Percentiles rank a stretch among this genome's conserved stretches.
These are phyloP conservation scores for Penicillium ochrochloron DNA, from an alignment of 495 filamentous ascomycete genomes.

Conservation along the genomic window DNA sequence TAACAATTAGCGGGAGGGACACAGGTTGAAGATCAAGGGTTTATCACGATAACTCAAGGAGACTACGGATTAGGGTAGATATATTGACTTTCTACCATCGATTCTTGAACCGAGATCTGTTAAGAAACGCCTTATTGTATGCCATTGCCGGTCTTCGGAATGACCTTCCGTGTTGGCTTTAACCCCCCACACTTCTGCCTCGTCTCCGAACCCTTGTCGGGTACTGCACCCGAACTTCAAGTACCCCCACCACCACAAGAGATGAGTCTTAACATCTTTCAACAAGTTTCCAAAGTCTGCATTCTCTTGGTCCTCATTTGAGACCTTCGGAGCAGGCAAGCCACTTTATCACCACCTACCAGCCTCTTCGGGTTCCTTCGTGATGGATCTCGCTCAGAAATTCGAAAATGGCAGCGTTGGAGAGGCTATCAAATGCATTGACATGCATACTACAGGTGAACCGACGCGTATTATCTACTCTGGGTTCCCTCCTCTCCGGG, in stretches of 20 bases:
- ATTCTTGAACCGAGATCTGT: background rate
- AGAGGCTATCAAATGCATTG: constrained; percentile 24
- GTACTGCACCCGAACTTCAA: background rate
- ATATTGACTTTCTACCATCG: background rate
- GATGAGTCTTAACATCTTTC: background rate
- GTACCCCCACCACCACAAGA: background rate
- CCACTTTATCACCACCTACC: background rate
- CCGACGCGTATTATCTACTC: constrained; percentile 29
- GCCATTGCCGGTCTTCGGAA: background rate
- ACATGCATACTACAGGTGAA: constrained; percentile 35
- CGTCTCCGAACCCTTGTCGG: background rate
- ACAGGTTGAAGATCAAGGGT: too few species aligned
- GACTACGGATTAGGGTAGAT: background rate
- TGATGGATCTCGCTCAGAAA: constrained; percentile 6
- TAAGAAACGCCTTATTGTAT: background rate
- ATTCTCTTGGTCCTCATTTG: background rate
- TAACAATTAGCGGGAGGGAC: too few species aligned
- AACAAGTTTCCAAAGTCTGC: background rate
- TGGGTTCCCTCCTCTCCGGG: constrained; percentile 23
- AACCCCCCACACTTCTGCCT: background rate
- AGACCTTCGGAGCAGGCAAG: background rate
- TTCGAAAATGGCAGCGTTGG: constrained; percentile 1
- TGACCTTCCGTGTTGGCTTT: background rate
- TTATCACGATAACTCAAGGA: too few species aligned
- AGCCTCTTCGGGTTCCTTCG: background rate